Evolutionary conservation across 1,284 basidiomycete species (phyloP).

Genomic region (Trametes hirsuta): DNA sequence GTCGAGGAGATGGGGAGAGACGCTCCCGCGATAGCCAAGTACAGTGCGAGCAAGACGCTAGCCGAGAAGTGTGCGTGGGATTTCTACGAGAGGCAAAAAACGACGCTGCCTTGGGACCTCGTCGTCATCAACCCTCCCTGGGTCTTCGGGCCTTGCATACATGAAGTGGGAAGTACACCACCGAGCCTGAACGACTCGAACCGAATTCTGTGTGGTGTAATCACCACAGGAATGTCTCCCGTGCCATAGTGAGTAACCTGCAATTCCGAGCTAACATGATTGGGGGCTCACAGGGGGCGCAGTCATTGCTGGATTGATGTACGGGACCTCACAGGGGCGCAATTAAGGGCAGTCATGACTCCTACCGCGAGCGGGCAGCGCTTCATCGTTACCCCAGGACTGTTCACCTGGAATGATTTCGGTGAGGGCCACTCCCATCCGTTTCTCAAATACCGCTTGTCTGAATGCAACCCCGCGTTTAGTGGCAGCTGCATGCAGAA

Average conservation of each 20-base stretch:
- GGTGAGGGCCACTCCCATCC: constrained; percentile 16
- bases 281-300: not conserved
- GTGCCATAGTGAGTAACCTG: not conserved
- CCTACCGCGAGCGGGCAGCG: constrained; percentile 61
- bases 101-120: constrained; percentile 52
- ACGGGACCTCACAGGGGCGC: constrained; percentile 60
- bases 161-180: constrained; percentile 45
- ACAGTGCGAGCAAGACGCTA: constrained; percentile 65
- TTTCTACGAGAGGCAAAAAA: constrained; percentile 57
- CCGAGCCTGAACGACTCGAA: constrained; percentile 56
- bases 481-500: constrained; percentile 2
- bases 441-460: not conserved
- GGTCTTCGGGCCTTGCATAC: constrained; percentile 50
- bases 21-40: constrained; percentile 47
- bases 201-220: constrained; percentile 35
- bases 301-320: constrained; percentile 55
- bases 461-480: not conserved
- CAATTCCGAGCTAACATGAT: not conserved
- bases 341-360: constrained; percentile 53
- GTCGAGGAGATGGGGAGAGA: constrained; percentile 54
- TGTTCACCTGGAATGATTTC: constrained; percentile 35
- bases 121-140: constrained; percentile 58
- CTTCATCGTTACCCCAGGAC: constrained; percentile 50
- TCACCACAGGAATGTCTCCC: constrained; percentile 32
- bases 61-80: constrained; percentile 68